phyloP scores from a whole-genome alignment of 2,329 filamentous ascomycete species.

The Simplicillium sp. region DNA sequence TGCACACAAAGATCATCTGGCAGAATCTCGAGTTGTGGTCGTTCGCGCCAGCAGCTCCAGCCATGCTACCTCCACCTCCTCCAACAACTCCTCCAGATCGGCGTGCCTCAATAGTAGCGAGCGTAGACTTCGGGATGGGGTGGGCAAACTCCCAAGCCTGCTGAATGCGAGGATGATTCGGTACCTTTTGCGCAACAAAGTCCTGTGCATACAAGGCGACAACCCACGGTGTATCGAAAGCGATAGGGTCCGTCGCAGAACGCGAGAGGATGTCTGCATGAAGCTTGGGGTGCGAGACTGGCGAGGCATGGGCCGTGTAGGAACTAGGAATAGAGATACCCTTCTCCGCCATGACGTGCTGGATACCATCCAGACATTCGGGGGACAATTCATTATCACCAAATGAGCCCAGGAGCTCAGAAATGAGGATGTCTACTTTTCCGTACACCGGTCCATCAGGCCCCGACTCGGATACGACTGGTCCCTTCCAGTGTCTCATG shows the following conservation, averaged over 20 bases:
- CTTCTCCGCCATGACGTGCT: conserved; percentile 72
- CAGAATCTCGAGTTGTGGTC: conserved; percentile 84
- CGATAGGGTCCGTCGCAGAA: conserved; percentile 50
- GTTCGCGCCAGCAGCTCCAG: conserved; percentile 71
- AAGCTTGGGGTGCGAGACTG: conserved; percentile 78
- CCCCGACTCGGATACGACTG: conserved; percentile 37
- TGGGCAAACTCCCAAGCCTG: conserved; percentile 75
- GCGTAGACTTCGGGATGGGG: conserved; percentile 52
- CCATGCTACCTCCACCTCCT: conserved; percentile 63
- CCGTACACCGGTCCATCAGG: conserved; percentile 39
- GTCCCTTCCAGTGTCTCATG: conserved; percentile 94
- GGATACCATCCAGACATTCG: conserved; percentile 92
- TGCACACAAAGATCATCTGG: conserved; percentile 68
- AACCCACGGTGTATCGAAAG: conserved; percentile 88
- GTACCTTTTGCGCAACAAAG: conserved; percentile 60
- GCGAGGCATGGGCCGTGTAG: conserved; percentile 90
- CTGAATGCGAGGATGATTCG: conserved; percentile 56
- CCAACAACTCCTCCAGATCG: conserved; percentile 55
- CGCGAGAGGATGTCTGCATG: conserved; percentile 70
- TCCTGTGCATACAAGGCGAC: conserved; percentile 87
- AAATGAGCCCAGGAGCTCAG: conserved; percentile 89
- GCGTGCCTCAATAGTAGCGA: conserved; percentile 45
- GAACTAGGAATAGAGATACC: conserved; percentile 91
- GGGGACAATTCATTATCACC: conserved; percentile 95
- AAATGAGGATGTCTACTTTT: conserved; percentile 85